Evolutionary conservation across 2,329 filamentous ascomycete genomes (phyloP).

Genomic region (Colletotrichum plurivorum): DNA sequence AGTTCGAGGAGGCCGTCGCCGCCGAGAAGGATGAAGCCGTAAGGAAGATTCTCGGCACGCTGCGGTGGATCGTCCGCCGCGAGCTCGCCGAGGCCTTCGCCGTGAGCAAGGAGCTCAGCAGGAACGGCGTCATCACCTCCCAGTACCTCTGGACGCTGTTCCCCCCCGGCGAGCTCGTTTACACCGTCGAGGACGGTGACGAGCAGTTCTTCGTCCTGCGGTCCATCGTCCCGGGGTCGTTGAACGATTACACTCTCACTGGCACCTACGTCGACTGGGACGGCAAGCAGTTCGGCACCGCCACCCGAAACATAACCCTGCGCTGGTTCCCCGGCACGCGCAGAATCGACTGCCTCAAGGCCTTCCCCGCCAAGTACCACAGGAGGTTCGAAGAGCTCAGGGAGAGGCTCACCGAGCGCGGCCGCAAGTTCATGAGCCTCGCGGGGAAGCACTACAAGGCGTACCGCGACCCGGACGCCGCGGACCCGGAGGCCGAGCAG

Average conservation of each 20-base stretch:
- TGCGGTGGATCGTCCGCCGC: conserved; percentile 56
- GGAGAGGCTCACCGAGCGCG: conserved; percentile 54
- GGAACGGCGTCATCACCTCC: conserved; percentile 67
- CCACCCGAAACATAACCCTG: conserved; percentile 51
- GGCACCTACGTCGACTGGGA: conserved; percentile 62
- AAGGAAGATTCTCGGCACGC: conserved; percentile 37
- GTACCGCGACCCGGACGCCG: conserved; percentile 49
- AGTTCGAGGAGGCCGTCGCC: conserved; percentile 42
- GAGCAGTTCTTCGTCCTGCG: conserved; percentile 53
- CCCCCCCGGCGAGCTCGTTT: conserved; percentile 59
- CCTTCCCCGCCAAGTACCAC: conserved; percentile 61
- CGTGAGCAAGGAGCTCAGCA: conserved; percentile 63
- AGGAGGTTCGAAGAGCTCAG: conserved; percentile 52
- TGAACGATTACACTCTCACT: conserved; percentile 52
- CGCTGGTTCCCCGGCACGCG: conserved; percentile 58
- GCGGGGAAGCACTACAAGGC: conserved; percentile 63
- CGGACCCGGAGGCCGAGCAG: background rate
- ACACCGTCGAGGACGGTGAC: conserved; percentile 54
- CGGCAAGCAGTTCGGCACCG: conserved; percentile 60
- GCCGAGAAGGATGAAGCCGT: conserved; percentile 36
- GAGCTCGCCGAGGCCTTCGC: conserved; percentile 67
- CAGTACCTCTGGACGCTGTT: conserved; percentile 67
- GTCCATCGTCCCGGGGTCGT: conserved; percentile 49
- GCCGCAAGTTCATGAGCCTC: conserved; percentile 59
- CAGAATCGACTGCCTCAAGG: conserved; percentile 57